Evolutionary conservation across 768 basidiomycete genomes (phyloP), one percentile per base, ranked within the genome.

Genomic region (Amanita pallidorosea): DNA sequence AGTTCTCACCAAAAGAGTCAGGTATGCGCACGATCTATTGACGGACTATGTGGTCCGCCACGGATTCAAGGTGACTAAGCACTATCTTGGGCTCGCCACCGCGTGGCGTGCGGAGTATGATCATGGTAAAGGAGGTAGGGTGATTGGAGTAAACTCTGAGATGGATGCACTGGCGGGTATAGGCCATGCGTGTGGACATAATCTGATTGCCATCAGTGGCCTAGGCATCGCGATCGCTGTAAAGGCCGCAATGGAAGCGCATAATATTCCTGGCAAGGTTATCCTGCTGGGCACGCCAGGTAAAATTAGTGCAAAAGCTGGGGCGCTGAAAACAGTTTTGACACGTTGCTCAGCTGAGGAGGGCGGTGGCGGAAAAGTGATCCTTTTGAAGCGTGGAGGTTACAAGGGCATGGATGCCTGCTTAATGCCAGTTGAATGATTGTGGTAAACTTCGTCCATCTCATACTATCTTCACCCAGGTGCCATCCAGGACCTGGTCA

Each of bases 371-470:
- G 90, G 90, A 12, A 93, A 93, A 67, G 71, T 83, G 43, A 74
- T 77, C 29, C 68, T 93, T 18, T 69, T 91, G 9, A 76, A 90
- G 53, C 73, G 75, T 13, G 89, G 88, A 35, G 90, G 74, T 12
- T 93, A 93, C 65, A 63, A 76, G 15, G 84, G 77, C 17, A 90
- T 93, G 86, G 81, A 91, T 60, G 76, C 75, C 15, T 88, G 88
- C 60, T 60, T 91, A 56, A 89, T 89, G 88, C 83, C 58, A 38
- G 67, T 43, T 34, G 4, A 47, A 38, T 6, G 4, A 52, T 56
- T 35, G 29, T 47, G 46, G 12, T 12, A 37, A 42, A 51, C 43
- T 27, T 8, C 31, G 15, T 20, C 37, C 46, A 45, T 7, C 33
- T n/a, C 9, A 47, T 37, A 23, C 9, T 29, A 15, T 27, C 17